Base-by-base conservation (phyloP, 1,284 basidiomycete genomes). In the Flammula alnicola region DNA sequence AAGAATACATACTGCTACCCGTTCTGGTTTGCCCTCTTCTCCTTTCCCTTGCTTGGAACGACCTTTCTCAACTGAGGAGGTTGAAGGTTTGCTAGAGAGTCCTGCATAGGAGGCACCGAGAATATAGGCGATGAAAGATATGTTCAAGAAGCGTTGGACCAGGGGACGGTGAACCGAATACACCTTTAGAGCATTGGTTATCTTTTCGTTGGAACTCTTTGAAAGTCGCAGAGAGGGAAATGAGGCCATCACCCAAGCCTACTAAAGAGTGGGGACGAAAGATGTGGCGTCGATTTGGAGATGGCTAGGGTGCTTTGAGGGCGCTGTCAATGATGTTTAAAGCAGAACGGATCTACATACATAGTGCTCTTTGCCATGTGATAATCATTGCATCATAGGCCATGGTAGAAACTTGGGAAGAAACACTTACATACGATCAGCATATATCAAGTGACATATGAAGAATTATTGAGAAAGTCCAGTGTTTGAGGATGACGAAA, bases 71-170 rank as follows among this genome's bases (percentile, higher is more conserved):
- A 66, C 27, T 23, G 47, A 43, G 23, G 36, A 73, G 46, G 62
- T 66, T 12, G 53, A 47, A 8, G 78, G 71, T 20, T 75, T 68
- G 3, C 75, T 71, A 8, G 74, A 71, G 14, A 88, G 62, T 12
- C 79, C 72, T 46, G 71, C 70, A 60, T 83, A 84, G n/a, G 85
- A 80, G 1, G 80, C 70, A 3, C 73, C 68, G 19, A 91, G 68
- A 27, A 82, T 79, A 66, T 90, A 87, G 29, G 84, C 48, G 3
- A 86, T 74, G 61, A 90, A 89, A 5, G 76, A 72, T 19, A 76
- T 61, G 40, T 83, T 93, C 14, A 94, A 72, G 19, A 76, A 58
- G 29, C 82, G 80, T 65, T 94, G 91, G 43, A 93, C 72, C 27
- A 79, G 61, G 1, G 88, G 87, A 6, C 91, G 73, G 63, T 91